phyloP scores from a whole-genome alignment of 441 rosid genomes.

The Viola pubescens region DNA sequence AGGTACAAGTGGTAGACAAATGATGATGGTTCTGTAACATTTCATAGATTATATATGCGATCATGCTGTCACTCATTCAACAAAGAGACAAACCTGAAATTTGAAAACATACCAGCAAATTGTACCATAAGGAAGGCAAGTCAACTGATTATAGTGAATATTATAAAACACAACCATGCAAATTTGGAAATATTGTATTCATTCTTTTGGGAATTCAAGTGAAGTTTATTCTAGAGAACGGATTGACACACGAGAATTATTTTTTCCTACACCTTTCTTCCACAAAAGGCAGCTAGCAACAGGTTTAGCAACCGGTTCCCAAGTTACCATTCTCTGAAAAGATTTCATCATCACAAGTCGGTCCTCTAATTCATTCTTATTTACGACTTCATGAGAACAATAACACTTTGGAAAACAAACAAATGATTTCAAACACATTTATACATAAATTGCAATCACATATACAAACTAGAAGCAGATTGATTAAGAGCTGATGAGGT shows the following conservation, averaged over 20 bases:
- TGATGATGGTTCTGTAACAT: not conserved
- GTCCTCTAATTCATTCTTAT: not conserved
- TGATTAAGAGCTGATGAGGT: not conserved
- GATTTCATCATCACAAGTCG: not conserved
- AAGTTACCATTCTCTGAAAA: no score
- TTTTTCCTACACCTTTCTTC: no score
- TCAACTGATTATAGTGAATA: not conserved
- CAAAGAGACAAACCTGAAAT: not conserved
- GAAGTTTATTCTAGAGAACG: no score
- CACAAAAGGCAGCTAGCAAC: no score
- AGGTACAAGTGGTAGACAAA: not conserved
- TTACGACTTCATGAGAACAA: not conserved
- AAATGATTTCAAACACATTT: not conserved
- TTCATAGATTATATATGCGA: not conserved
- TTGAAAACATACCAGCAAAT: no score
- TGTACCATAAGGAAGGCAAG: not conserved
- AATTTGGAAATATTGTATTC: no score
- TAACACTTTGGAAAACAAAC: not conserved
- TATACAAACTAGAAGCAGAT: not conserved
- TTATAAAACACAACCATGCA: no score
- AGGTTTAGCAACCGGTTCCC: no score
- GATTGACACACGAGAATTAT: no score
- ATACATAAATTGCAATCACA: not conserved
- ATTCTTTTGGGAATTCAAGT: no score
- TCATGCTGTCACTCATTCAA: not conserved